Conservation (phyloP, 331 rosid species). For the Acacia concinna region DNA sequence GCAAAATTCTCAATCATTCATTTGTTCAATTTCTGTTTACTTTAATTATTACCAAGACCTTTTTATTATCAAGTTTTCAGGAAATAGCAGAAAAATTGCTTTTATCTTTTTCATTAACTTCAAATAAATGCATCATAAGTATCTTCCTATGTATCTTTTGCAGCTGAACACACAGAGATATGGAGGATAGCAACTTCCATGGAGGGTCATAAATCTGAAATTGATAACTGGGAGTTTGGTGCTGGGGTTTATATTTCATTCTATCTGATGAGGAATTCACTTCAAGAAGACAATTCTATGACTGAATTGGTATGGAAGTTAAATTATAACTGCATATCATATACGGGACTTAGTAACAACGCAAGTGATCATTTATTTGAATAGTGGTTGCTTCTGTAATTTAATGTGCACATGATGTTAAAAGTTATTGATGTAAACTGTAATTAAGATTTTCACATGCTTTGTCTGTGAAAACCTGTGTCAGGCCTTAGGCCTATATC, state of each 20-base stretch:
- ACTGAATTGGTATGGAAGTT: constrained; percentile 60
- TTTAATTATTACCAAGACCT: constrained; percentile 1
- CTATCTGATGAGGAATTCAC: constrained; percentile 70
- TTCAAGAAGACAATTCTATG: constrained; percentile 65
- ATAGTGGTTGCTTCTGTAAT: constrained; percentile 12
- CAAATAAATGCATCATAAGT: constrained; percentile 16
- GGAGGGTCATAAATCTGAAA: constrained; percentile 93
- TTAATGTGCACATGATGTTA: constrained; percentile 8
- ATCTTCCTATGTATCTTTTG: constrained; percentile 33
- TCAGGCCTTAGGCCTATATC: constrained; percentile 21
- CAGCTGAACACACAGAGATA: constrained; percentile 77
- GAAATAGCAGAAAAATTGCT: constrained; percentile 10
- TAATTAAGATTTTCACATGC: constrained; percentile 5
- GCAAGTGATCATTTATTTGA: constrained; percentile 10
- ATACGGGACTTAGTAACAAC: background rate
- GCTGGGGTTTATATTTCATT: constrained; percentile 90
- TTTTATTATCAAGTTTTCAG: background rate
- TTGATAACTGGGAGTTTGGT: constrained; percentile 96
- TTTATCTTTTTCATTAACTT: constrained; percentile 16
- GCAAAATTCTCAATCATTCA: background rate
- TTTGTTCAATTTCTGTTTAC: background rate
- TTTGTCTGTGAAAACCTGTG: background rate
- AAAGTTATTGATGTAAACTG: constrained; percentile 5
- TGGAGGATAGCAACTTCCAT: constrained; percentile 82
- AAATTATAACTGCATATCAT: constrained; percentile 10